Base-by-base conservation (phyloP, 169 alveolate species). In the Theileria luwenshuni region DNA sequence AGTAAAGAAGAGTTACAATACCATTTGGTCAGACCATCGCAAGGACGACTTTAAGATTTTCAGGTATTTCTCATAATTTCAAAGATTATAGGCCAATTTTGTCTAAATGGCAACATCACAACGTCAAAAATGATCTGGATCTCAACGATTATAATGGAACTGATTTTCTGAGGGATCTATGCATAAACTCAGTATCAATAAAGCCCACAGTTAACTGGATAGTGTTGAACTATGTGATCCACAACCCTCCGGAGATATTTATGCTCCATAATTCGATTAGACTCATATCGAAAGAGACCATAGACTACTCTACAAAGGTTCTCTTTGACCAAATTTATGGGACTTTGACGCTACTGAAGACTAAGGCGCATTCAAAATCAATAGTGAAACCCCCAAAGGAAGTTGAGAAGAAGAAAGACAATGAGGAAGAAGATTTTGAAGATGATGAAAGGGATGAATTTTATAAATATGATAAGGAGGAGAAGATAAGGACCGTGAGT, bases 311-410 rank as follows among this genome's bases (percentile, higher is more conserved):
- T 43, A 63, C 90, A 23, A 81, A 77, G 43, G 58, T 89, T 1
- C 61, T 89, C n/a, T 89, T 89, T 49, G 83, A 86, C n/a, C 93
- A 89, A 56, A 81, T 89, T 15, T 79, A 84, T 28, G 90, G 83
- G 77, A 80, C 93, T n/a, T 68, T 89, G 65, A 74, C 72, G 47
- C 68, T 76, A 52, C 71, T 73, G 35, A 51, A 64, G 35, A 73
- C 64, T 49, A 83, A 74, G 32, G 59, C 25, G 1, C 6, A 21
- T 19, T 23, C 30, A 25, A 51, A 51, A 25, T 25, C 10, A 10
- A 32, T n/a, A 7, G 59, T 48, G 2, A 19, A 43, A 19, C 60
- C 62, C 30, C 19, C 33, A 27, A 32, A 43, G 32, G 72, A 63
- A 38, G 28, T 23, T 13, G 8, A 1, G 3, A 28, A 33, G 23